phyloP scores from a whole-genome alignment of 2,329 filamentous ascomycete species.

The Aspergillus tubingensis region DNA sequence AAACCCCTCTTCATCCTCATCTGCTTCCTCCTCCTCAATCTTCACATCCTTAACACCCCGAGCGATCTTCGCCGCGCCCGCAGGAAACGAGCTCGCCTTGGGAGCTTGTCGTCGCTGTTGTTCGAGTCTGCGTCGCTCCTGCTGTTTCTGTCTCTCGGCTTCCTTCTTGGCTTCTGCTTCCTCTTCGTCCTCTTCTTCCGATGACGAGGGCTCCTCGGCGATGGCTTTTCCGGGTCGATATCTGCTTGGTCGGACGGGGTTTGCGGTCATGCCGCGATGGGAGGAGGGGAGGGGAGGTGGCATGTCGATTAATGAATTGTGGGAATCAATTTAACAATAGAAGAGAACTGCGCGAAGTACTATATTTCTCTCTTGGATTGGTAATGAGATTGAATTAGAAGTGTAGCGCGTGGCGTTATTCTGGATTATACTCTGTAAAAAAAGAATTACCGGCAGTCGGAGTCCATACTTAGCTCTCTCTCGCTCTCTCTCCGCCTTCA shows the following conservation, averaged over 20 bases:
- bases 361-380: neutral
- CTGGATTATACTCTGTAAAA: too few relatives aligned
- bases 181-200: constrained; percentile 55
- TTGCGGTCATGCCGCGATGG: constrained; percentile 80
- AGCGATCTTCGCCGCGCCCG: constrained; percentile 33
- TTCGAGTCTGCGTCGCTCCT: constrained; percentile 45
- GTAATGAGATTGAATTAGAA: neutral
- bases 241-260: constrained; percentile 76
- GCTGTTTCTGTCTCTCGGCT: constrained; percentile 59
- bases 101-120: constrained; percentile 45
- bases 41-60: constrained; percentile 35
- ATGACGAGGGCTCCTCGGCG: constrained; percentile 50
- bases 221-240: constrained; percentile 81
- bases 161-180: constrained; percentile 53
- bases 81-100: constrained; percentile 44
- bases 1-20: constrained; percentile 60
- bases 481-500: too few relatives aligned
- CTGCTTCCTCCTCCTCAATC: constrained; percentile 41
- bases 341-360: too few relatives aligned
- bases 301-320: constrained; percentile 30
- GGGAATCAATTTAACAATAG: too few relatives aligned
- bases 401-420: neutral
- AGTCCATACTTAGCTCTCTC: too few relatives aligned
- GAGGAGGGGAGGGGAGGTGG: constrained; percentile 47
- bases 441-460: too few relatives aligned